Conservation (phyloP, 1,139 yeast species). For the Hyphopichia khmerensis region DNA sequence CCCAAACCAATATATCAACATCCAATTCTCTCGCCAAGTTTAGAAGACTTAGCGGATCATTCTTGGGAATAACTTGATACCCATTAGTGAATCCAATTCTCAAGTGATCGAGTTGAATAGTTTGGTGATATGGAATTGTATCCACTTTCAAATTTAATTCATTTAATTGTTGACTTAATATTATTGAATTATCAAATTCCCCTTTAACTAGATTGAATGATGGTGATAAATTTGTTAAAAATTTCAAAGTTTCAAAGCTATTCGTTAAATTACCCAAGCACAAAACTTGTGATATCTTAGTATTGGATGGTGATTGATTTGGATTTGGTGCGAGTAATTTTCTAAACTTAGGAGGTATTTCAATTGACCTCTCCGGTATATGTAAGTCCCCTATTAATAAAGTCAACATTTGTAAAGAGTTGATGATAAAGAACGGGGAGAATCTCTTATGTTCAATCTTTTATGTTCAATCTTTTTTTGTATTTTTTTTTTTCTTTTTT, state of each 20-base stretch:
- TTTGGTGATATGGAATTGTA: constrained; percentile 67
- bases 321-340: constrained; percentile 64
- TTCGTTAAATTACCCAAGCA: constrained; percentile 86
- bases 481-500: too few species aligned
- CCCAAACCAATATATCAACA: constrained; percentile 91
- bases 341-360: constrained; percentile 56
- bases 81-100: constrained; percentile 87
- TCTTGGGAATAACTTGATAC: constrained; percentile 76
- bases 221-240: constrained; percentile 65
- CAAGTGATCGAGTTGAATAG: constrained; percentile 67
- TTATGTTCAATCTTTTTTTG: not conserved
- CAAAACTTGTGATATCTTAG: constrained; percentile 79
- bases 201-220: constrained; percentile 80
- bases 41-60: constrained; percentile 81
- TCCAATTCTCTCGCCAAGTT: constrained; percentile 87
- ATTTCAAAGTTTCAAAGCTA: constrained; percentile 60
- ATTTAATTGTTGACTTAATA: constrained; percentile 34
- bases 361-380: constrained; percentile 83
- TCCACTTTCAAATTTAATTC: constrained; percentile 46
- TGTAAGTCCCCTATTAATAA: constrained; percentile 87
- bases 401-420: constrained; percentile 60
- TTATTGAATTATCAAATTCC: constrained; percentile 51
- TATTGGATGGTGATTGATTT: constrained; percentile 40
- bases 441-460: not conserved
- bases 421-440: not conserved